Base-by-base conservation (phyloP, 1,139 yeast genomes). In the Trichomonascaceae sp. region DNA sequence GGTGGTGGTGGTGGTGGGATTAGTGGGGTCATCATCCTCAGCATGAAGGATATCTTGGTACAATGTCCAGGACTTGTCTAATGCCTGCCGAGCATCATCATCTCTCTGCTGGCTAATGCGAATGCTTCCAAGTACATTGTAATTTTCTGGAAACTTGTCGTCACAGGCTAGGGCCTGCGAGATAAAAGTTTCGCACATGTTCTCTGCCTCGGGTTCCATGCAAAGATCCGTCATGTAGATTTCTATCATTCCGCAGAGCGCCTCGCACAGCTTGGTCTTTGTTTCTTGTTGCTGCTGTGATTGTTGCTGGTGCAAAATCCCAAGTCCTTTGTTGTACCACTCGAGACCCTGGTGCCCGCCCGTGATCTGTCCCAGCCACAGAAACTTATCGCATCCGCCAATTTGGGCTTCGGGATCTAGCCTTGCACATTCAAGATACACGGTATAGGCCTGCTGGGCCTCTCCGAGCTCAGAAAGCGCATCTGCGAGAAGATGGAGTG, bases 161-260 rank as follows among this genome's bases (percentile, higher is more conserved):
- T 81, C 87, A 26, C 80, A 58, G 36, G 69, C 57, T 47, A 84
- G 57, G 1, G 93, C 76, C 46, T 70, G 71, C 4, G 69, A 59
- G 34, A 87, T 77, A 45, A 82, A 64, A 36, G 67, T 67, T 46
- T 85, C 81, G 59, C 98, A 92, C 53, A 73, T 69, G 4, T 56
- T 30, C 56, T 89, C 98, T 2, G 98, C 97, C 46, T 78, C 76
- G 4, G 74, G 74, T 46, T 82, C 93, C 95, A 87, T 85, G 51
- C 97, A 87, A 44, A 89, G 65, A 61, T 89, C 99, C 1, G 99
- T 92, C 98, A 89, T 89, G 96, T 97, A 89, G 40, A 92, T 82
- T 57, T 89, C 99, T 48, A 89, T 79, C 60, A 78, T 69, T 8
- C 95, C 79, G 45, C 87, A 76, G 20, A 84, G 64, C 0, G 92